Evolutionary conservation across 768 basidiomycete species (phyloP).

Genomic region (Tricholoma matsutake): DNA sequence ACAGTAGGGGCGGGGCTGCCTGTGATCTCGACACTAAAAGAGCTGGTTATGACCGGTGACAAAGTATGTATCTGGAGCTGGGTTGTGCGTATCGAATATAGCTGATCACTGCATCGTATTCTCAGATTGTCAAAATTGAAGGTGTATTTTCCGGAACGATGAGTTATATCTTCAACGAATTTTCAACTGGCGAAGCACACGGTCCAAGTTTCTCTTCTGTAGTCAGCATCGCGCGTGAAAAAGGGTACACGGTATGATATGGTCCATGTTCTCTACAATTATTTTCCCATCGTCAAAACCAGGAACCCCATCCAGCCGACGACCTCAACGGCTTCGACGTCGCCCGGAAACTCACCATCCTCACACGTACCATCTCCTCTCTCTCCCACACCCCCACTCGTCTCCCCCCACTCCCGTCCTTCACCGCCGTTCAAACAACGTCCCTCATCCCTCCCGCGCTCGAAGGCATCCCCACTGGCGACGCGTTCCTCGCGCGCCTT

Average conservation of each 20-base stretch:
- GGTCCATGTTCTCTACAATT: background rate
- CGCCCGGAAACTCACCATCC: constrained; percentile 93
- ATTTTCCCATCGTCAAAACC: background rate
- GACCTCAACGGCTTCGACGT: constrained; percentile 98
- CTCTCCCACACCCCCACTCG: constrained; percentile 31
- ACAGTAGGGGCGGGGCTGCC: constrained; percentile 97
- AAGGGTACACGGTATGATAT: constrained; percentile 83
- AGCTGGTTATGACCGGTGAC: constrained; percentile 90
- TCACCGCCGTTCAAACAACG: constrained; percentile 72
- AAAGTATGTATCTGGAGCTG: constrained; percentile 47
- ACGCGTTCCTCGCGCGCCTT: constrained; percentile 78
- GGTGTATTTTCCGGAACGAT: constrained; percentile 98
- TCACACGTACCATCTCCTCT: constrained; percentile 69
- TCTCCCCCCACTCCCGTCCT: constrained; percentile 67
- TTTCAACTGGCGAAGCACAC: constrained; percentile 66
- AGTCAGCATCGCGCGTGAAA: constrained; percentile 82
- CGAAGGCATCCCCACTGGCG: constrained; percentile 63
- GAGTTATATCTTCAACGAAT: constrained; percentile 98
- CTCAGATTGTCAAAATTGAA: constrained; percentile 83
- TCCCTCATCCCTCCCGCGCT: constrained; percentile 85
- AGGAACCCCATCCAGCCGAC: constrained; percentile 98
- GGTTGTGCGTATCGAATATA: background rate
- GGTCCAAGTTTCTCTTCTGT: constrained; percentile 86
- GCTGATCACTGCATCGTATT: background rate
- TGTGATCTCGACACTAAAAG: constrained; percentile 87